Conservation (phyloP, 2,329 filamentous ascomycete genomes). For the Colletotrichum neosansevieriae region DNA sequence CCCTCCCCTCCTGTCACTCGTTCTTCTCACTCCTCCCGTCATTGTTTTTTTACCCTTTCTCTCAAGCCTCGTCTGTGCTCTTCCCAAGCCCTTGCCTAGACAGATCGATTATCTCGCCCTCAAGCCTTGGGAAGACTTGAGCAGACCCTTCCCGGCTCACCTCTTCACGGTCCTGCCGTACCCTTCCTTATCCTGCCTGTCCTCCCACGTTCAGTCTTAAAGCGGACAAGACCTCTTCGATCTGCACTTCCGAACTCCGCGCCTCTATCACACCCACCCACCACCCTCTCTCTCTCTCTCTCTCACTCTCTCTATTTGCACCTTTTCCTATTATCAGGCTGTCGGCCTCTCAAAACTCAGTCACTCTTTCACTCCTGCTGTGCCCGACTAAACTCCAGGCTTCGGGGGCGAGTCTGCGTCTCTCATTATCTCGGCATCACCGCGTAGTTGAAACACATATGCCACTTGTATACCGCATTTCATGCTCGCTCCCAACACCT, state of each 20-base stretch:
- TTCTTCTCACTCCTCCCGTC: constrained; percentile 29
- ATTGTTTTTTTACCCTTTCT: constrained; percentile 33
- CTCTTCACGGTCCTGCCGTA: constrained; percentile 34
- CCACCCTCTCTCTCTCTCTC: background rate
- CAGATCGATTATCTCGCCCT: constrained; percentile 40
- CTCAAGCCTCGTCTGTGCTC: constrained; percentile 40
- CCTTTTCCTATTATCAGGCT: constrained; percentile 41
- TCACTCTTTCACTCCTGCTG: constrained; percentile 39
- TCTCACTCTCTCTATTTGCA: constrained; percentile 39
- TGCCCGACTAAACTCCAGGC: background rate
- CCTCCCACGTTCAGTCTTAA: constrained; percentile 45
- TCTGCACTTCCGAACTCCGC: constrained; percentile 41
- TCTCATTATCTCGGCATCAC: constrained; percentile 13
- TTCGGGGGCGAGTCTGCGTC: constrained; percentile 7
- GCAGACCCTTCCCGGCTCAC: constrained; percentile 37
- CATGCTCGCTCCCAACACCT: constrained; percentile 13
- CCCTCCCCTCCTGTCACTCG: constrained; percentile 30
- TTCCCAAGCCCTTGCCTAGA: constrained; percentile 39
- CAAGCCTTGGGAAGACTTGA: constrained; percentile 34
- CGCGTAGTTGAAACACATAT: constrained; percentile 9
- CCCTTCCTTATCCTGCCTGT: constrained; percentile 34
- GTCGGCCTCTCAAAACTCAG: constrained; percentile 37
- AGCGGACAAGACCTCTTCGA: constrained; percentile 44
- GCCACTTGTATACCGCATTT: background rate
- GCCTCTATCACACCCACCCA: constrained; percentile 45